Percentiles rank a stretch among this genome's conserved stretches.
These are phyloP conservation scores for Yamadazyma friedrichii DNA, from an alignment of 1,139 yeast genomes.

Conservation along the genomic window DNA sequence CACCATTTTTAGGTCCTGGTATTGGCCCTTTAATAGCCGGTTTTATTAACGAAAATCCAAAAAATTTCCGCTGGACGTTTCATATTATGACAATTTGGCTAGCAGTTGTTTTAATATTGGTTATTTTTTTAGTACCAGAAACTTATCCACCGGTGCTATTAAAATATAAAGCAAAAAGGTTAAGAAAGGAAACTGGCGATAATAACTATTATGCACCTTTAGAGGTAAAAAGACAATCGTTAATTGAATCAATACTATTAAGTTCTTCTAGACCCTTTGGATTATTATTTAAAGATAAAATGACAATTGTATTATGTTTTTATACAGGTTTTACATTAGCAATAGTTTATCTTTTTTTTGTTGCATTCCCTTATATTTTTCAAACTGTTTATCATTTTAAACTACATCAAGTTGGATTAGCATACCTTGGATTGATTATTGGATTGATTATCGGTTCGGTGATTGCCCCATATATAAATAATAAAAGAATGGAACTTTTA, in stretches of 20 bases:
- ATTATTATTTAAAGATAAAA: constrained; percentile 55
- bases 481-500: constrained; percentile 22
- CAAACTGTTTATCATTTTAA: constrained; percentile 44
- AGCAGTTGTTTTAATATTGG: constrained; percentile 15
- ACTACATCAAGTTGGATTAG: constrained; percentile 39
- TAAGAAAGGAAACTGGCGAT: constrained; percentile 49
- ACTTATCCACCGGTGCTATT: constrained; percentile 62
- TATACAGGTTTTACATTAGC: constrained; percentile 63
- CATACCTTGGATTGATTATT: constrained; percentile 51
- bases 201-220: constrained; percentile 45
- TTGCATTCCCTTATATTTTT: constrained; percentile 60
- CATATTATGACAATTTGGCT: constrained; percentile 25
- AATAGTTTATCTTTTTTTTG: constrained; percentile 60
- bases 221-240: constrained; percentile 29
- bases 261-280: constrained; percentile 55
- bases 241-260: constrained; percentile 29
- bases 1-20: constrained; percentile 36
- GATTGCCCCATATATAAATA: constrained; percentile 21
- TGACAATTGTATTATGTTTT: constrained; percentile 59
- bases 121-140: constrained; percentile 41
- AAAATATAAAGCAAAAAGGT: constrained; percentile 48
- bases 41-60: constrained; percentile 21
- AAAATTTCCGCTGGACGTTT: constrained; percentile 27
- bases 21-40: constrained; percentile 33
- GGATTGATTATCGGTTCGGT: constrained; percentile 41